These are phyloP conservation scores for Petasospora fabianii DNA, from an alignment of 1,139 yeast species.

Conservation along the genomic window DNA sequence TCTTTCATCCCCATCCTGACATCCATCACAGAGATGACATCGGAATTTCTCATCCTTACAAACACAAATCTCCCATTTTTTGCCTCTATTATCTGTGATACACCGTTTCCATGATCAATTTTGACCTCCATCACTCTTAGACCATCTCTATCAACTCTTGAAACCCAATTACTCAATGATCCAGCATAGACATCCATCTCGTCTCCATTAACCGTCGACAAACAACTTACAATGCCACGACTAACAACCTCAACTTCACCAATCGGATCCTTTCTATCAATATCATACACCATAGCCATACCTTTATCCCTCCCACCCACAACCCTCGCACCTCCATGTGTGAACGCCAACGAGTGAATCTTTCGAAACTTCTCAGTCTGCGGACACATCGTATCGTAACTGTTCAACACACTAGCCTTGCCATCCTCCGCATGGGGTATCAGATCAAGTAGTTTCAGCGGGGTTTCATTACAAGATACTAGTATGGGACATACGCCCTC, in stretches of 20 bases:
- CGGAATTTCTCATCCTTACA: conserved; percentile 26
- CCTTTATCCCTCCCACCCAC: conserved; percentile 24
- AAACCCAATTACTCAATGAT: conserved; percentile 16
- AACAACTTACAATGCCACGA: conserved; percentile 19
- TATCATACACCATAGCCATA: conserved; percentile 26
- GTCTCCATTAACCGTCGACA: conserved; percentile 12
- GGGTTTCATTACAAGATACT: conserved; percentile 26
- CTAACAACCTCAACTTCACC: neutral
- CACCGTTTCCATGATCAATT: conserved; percentile 24
- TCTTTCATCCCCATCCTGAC: conserved; percentile 28
- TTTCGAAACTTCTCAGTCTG: conserved; percentile 27
- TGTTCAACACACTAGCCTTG: conserved; percentile 8
- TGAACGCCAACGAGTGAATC: conserved; percentile 20
- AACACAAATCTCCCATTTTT: conserved; percentile 27
- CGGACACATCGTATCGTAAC: conserved; percentile 16
- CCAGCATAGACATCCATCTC: conserved; percentile 21
- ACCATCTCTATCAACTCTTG: conserved; percentile 10
- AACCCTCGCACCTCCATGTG: conserved; percentile 13
- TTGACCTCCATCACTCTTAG: neutral
- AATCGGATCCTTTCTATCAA: conserved; percentile 19
- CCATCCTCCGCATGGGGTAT: conserved; percentile 23
- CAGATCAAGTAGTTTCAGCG: conserved; percentile 28
- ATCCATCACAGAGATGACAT: conserved; percentile 28
- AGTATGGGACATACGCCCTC: conserved; percentile 22
- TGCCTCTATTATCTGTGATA: conserved; percentile 30